Evolutionary conservation across 2,329 filamentous ascomycete genomes (phyloP), one percentile per base, ranked within the genome.

Genomic region (Hypoxylon sp.): DNA sequence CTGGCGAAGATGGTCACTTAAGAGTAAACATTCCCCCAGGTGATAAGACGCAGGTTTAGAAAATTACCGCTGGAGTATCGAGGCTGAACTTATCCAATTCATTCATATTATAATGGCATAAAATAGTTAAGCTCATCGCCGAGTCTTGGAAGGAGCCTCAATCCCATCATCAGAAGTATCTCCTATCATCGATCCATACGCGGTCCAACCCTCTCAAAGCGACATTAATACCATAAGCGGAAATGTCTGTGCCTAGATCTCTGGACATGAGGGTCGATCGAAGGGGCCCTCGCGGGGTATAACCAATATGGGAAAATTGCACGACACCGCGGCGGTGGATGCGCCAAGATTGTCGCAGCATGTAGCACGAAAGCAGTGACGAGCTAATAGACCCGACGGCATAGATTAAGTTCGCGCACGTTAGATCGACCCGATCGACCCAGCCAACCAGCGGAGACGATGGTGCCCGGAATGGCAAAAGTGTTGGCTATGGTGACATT

Each of bases 371-470:
- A 27, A 57, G 13, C 21, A 47, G 35, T 27, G 24, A 44, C 3
- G 7, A 29, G n/a, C 35, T 27, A 42, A 44, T 13, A n/a, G 15
- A 21, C 51, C 39, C n/a, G 39, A n/a, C 21, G 21, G 35, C 24
- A 24, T 44, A 17, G 35, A 44, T 55, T 44, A 21, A 54, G 15
- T 19, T 39, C 4, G 15, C 4, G 15, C 7, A 32, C 31, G 31
- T 27, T 37, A 15, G 11, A 37, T 15, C 32, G 11, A 37, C 4
- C 50, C 21, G 11, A 44, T 17, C 13, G 50, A 13, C 7, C 31
- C 47, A 65, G 46, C 62, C 62, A 65, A 65, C 52, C 57, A 54
- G 57, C 51, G 11, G 13, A 27, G 37, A 21, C 62, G 44, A 44
- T 13, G 13, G 11, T 19, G 46, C 56, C 62, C 29, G 39, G 52